A percentile compares a stretch with the other conserved stretches of the same genome.
Evolutionary conservation across 768 basidiomycete genomes (phyloP).

Genomic region (Pisolithus sp.): DNA sequence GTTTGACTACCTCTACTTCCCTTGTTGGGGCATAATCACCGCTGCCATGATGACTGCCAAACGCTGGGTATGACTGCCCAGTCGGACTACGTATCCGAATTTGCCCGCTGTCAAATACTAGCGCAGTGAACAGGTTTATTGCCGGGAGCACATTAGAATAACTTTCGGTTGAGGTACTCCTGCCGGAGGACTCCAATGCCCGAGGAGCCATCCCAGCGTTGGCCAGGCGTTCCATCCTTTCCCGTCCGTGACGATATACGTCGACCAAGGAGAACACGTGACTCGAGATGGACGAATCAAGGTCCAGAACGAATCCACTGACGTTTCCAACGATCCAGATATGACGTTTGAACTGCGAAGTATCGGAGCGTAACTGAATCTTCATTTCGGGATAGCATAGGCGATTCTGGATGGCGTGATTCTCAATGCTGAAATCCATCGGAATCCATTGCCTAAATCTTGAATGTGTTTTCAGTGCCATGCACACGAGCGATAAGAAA

Average conservation of each 20-base stretch:
- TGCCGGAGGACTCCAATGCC: constrained; percentile 1
- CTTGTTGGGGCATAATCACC: constrained; percentile 42
- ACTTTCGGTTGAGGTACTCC: constrained; percentile 11
- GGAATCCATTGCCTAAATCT: constrained; percentile 76
- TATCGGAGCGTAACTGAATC: constrained; percentile 59
- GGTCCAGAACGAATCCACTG: constrained; percentile 78
- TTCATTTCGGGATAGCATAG: constrained; percentile 78
- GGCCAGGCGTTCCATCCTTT: constrained; percentile 63
- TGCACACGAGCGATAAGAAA: background rate
- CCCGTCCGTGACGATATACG: constrained; percentile 78
- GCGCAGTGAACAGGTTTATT: constrained; percentile 55
- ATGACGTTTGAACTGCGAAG: constrained; percentile 41
- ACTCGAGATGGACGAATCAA: constrained; percentile 75
- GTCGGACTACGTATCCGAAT: constrained; percentile 62
- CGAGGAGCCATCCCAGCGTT: constrained; percentile 26
- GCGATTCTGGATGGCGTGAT: constrained; percentile 62
- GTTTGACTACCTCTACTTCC: constrained; percentile 56
- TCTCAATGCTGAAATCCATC: constrained; percentile 64
- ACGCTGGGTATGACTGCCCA: constrained; percentile 34
- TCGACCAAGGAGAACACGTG: constrained; percentile 79
- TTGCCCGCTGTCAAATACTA: constrained; percentile 81
- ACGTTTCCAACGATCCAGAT: constrained; percentile 64
- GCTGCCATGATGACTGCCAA: constrained; percentile 33
- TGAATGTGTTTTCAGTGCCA: constrained; percentile 5
- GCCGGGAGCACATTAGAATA: constrained; percentile 33